Evolutionary conservation across 441 rosid genomes (phyloP).

Genomic region (Melastoma candidum): DNA sequence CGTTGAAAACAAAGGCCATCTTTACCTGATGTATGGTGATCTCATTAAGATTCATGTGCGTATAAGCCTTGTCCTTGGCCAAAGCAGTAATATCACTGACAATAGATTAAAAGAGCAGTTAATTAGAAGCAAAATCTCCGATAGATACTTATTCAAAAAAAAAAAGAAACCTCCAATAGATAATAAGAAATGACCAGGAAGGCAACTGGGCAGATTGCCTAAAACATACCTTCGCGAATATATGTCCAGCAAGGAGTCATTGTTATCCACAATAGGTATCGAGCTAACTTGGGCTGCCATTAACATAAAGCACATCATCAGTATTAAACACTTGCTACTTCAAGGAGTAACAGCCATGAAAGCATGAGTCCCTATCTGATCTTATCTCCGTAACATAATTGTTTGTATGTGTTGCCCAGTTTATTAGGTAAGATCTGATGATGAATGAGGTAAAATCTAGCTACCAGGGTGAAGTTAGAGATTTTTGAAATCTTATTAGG

Average conservation of each 20-base stretch:
- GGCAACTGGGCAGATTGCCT: too few species aligned
- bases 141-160: neutral
- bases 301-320: constrained; percentile 3
- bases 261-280: constrained; percentile 90
- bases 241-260: constrained; percentile 87
- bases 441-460: too few species aligned
- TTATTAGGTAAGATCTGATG: too few species aligned
- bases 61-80: constrained; percentile 90
- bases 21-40: constrained; percentile 87
- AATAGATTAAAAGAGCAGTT: constrained; percentile 7
- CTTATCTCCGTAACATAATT: too few species aligned
- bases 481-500: too few species aligned
- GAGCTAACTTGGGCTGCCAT: constrained; percentile 91
- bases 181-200: too few species aligned
- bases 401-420: too few species aligned
- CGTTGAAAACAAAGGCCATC: neutral
- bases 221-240: constrained; percentile 73
- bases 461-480: too few species aligned
- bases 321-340: constrained; percentile 3
- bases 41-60: constrained; percentile 85
- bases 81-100: constrained; percentile 93
- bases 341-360: too few species aligned
- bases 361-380: too few species aligned
- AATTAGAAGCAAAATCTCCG: too few species aligned
- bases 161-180: neutral